phyloP scores from a whole-genome alignment of 352 stramenopile species.

The Globisporangium nodosum region DNA sequence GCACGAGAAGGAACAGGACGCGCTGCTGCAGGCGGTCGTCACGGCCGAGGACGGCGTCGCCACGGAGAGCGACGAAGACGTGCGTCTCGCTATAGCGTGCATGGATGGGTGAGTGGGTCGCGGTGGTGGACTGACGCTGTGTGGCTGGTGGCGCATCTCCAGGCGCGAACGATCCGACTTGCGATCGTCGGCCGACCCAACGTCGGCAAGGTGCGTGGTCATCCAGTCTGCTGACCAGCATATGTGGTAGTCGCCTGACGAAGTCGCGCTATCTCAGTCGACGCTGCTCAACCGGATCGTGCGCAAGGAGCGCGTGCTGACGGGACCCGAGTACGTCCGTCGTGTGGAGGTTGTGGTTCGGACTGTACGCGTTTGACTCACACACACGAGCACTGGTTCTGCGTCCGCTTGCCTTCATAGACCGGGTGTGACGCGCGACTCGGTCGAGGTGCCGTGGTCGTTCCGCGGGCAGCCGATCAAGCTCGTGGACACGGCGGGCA shows the following conservation, averaged over 20 bases:
- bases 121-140: slow-evolving; percentile 4
- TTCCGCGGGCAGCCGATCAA: slow-evolving; percentile 71
- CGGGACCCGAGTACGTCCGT: slow-evolving; percentile 64
- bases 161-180: slow-evolving; percentile 66
- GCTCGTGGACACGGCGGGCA: slow-evolving; percentile 78
- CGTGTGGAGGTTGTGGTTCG: too few relatives aligned
- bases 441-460: slow-evolving; percentile 73
- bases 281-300: slow-evolving; percentile 82
- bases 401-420: slow-evolving; percentile 16
- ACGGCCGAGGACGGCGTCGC: slow-evolving; percentile 12
- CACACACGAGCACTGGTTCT: neutral
- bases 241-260: neutral
- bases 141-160: neutral
- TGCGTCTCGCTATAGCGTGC: slow-evolving; percentile 17
- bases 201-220: slow-evolving; percentile 44
- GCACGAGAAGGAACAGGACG: slow-evolving; percentile 48
- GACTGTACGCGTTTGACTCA: too few relatives aligned
- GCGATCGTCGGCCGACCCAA: slow-evolving; percentile 78
- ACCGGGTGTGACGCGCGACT: slow-evolving; percentile 76
- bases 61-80: slow-evolving; percentile 44
- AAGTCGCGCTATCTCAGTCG: slow-evolving; percentile 20
- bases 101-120: neutral
- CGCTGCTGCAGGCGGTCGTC: slow-evolving; percentile 14
- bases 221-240: too few relatives aligned
- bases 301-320: slow-evolving; percentile 74